Evolutionary conservation across 495 filamentous ascomycete genomes (phyloP).

Genomic region (Chaetomium cochliodes): DNA sequence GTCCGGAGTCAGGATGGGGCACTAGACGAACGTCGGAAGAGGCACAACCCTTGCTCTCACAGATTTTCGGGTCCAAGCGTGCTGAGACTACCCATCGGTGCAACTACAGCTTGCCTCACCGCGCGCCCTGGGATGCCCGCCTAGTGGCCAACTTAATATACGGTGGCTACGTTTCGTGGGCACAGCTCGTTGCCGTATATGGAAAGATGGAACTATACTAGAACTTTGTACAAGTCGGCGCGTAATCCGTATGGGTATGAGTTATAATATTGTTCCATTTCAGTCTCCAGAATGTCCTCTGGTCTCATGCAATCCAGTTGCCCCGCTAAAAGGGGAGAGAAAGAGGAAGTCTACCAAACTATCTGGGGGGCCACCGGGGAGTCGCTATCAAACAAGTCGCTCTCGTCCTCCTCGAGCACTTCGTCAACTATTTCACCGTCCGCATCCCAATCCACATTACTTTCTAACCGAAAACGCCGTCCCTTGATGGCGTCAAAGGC

Average conservation of each 20-base stretch:
- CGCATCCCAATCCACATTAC: conserved; percentile 7
- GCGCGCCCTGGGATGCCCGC: conserved; percentile 1
- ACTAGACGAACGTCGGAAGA: neutral
- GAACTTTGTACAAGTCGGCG: too few relatives aligned
- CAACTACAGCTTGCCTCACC: neutral
- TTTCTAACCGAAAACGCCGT: neutral
- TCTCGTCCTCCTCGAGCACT: neutral
- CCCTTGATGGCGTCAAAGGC: conserved; percentile 6
- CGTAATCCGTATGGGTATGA: too few relatives aligned
- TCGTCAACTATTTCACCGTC: conserved; percentile 1
- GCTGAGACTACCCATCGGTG: neutral
- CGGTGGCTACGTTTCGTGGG: neutral
- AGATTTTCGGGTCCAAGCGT: neutral
- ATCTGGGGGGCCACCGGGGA: neutral
- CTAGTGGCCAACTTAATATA: conserved; percentile 3
- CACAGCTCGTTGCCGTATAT: neutral
- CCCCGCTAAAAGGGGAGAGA: too few relatives aligned
- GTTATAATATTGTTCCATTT: too few relatives aligned
- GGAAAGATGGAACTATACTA: neutral
- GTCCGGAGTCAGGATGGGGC: neutral
- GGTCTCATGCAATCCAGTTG: too few relatives aligned
- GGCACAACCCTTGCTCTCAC: neutral
- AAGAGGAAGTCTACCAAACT: neutral
- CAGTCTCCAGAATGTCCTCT: too few relatives aligned
- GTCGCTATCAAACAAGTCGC: conserved; percentile 1